phyloP scores from a whole-genome alignment of 1,139 yeast genomes.

The Candida anutae region DNA sequence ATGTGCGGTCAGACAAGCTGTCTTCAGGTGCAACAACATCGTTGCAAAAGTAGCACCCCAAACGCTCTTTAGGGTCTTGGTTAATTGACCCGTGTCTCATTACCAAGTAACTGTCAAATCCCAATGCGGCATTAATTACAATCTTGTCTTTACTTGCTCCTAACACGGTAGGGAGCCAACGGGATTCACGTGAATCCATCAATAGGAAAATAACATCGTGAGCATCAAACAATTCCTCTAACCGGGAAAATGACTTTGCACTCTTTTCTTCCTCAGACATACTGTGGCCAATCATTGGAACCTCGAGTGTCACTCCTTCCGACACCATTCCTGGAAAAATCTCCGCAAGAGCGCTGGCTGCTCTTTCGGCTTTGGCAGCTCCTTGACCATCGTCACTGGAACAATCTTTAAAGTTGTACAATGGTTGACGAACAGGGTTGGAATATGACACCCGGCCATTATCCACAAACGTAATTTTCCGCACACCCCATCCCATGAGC shows the following conservation, averaged over 20 bases:
- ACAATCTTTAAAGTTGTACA: slow-evolving; percentile 73
- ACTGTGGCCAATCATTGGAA: slow-evolving; percentile 96
- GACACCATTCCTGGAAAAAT: slow-evolving; percentile 75
- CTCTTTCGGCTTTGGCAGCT: slow-evolving; percentile 61
- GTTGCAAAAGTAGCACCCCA: slow-evolving; percentile 94
- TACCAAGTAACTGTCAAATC: slow-evolving; percentile 87
- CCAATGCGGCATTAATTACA: slow-evolving; percentile 88
- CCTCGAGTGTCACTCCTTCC: slow-evolving; percentile 55
- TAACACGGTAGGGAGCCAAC: slow-evolving; percentile 92
- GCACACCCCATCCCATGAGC: slow-evolving; percentile 89
- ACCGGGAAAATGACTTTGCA: slow-evolving; percentile 40
- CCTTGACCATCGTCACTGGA: slow-evolving; percentile 53
- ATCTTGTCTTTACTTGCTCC: slow-evolving; percentile 59
- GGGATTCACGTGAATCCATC: slow-evolving; percentile 90
- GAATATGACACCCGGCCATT: slow-evolving; percentile 83
- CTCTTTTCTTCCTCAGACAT: slow-evolving; percentile 47
- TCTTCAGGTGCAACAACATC: slow-evolving; percentile 94
- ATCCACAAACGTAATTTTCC: slow-evolving; percentile 80
- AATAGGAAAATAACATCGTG: slow-evolving; percentile 76
- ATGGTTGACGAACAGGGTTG: slow-evolving; percentile 91
- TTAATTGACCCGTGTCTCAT: slow-evolving; percentile 74
- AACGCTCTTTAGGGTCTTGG: slow-evolving; percentile 17
- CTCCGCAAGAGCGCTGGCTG: slow-evolving; percentile 62
- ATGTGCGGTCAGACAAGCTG: slow-evolving; percentile 71
- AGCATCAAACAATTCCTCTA: slow-evolving; percentile 46